phyloP scores from a whole-genome alignment of 768 basidiomycete species.

The Lanmaoa pseudosensibilis region DNA sequence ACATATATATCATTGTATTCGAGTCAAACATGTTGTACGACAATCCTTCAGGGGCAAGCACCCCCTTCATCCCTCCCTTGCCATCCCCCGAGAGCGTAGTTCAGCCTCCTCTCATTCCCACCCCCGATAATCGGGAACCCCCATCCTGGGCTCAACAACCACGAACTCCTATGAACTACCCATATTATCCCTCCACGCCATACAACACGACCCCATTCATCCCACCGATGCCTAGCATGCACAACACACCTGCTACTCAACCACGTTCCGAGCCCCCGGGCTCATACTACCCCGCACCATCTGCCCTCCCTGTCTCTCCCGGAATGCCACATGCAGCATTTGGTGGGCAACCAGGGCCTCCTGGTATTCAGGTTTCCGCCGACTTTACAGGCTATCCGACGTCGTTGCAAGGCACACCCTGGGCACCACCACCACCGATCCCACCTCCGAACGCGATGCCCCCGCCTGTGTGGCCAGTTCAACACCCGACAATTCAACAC shows the following conservation, averaged over 20 bases:
- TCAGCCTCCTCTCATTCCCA: constrained; percentile 38
- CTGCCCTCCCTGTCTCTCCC: constrained; percentile 28
- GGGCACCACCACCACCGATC: constrained; percentile 22
- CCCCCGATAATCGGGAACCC: constrained; percentile 26
- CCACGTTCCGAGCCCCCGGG: constrained; percentile 28
- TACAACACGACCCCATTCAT: constrained; percentile 41
- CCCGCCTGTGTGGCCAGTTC: constrained; percentile 21
- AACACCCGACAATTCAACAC: constrained; percentile 14
- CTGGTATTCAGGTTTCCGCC: constrained; percentile 21
- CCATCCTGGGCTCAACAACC: constrained; percentile 38
- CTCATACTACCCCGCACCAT: constrained; percentile 34
- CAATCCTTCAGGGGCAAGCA: constrained; percentile 33
- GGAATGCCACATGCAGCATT: constrained; percentile 10
- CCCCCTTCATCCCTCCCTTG: constrained; percentile 41
- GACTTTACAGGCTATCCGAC: constrained; percentile 36
- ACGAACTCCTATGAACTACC: constrained; percentile 37
- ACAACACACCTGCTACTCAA: constrained; percentile 25
- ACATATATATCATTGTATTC: constrained; percentile 25
- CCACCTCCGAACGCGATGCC: constrained; percentile 26
- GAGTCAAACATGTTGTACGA: constrained; percentile 34
- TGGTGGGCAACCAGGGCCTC: constrained; percentile 3
- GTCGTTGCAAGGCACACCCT: constrained; percentile 25
- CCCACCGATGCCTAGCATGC: constrained; percentile 32
- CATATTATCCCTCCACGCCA: constrained; percentile 40
- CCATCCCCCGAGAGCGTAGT: constrained; percentile 35